These are phyloP conservation scores for Dioscorea zingiberensis DNA, from an alignment of 106 monocot genomes.

Conservation along the genomic window DNA sequence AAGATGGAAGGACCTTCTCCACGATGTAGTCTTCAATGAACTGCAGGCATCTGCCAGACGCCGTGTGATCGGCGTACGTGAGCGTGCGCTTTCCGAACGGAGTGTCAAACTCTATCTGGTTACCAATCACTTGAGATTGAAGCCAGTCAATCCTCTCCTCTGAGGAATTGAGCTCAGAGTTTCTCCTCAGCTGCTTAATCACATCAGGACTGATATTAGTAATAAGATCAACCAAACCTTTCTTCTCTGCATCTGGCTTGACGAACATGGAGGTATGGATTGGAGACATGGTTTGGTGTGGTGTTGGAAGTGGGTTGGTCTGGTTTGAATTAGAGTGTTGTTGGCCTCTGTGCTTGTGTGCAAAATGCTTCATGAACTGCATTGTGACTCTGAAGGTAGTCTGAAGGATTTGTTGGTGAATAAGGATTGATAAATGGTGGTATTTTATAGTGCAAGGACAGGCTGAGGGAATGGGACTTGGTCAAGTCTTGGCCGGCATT, in stretches of 20 bases:
- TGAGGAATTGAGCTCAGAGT: not conserved
- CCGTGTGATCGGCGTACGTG: constrained; percentile 47
- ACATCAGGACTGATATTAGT: not conserved
- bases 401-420: too few relatives aligned
- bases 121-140: constrained; percentile 30
- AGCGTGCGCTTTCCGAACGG: constrained; percentile 31
- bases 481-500: too few relatives aligned
- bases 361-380: too few relatives aligned
- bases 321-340: too few relatives aligned
- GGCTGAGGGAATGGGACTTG: too few relatives aligned
- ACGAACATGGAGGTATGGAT: too few relatives aligned
- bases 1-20: constrained; percentile 37
- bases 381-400: too few relatives aligned
- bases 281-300: too few relatives aligned
- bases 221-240: not conserved
- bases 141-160: constrained; percentile 27
- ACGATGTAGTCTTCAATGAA: constrained; percentile 37
- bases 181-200: not conserved
- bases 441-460: too few relatives aligned
- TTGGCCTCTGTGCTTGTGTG: too few relatives aligned
- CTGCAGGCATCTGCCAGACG: constrained; percentile 30
- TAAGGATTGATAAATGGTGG: too few relatives aligned
- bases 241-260: not conserved
- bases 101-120: constrained; percentile 19
- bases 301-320: too few relatives aligned